A percentile compares a stretch with the other conserved stretches of the same genome.
phyloP scores from a whole-genome alignment of 2,329 filamentous ascomycete species.

The Calonectria crousiana region DNA sequence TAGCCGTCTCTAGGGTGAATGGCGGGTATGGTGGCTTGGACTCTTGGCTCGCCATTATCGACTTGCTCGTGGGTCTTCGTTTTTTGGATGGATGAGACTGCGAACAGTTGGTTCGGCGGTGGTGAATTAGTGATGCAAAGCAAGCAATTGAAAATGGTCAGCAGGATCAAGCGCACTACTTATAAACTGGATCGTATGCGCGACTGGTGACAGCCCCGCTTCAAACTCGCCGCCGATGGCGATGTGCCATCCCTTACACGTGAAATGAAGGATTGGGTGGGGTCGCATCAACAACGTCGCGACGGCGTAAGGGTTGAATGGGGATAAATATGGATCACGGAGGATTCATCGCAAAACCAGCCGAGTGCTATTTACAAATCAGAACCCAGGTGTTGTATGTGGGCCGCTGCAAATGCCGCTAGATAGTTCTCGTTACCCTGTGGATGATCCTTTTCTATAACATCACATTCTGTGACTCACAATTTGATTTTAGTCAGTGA shows the following conservation, averaged over 20 bases:
- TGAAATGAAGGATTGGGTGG: not conserved
- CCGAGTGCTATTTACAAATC: not conserved
- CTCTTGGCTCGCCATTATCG: not conserved
- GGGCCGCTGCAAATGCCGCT: not conserved
- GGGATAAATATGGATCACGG: not conserved
- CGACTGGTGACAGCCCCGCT: not conserved
- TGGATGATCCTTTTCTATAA: not conserved
- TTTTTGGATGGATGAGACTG: not conserved
- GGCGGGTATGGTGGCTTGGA: constrained; percentile 69
- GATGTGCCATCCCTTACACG: not conserved
- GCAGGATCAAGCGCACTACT: not conserved
- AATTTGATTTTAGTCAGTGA: not conserved
- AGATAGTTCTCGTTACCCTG: not conserved
- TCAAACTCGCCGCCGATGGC: not conserved
- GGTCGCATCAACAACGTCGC: not conserved
- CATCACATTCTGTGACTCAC: not conserved
- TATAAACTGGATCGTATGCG: not conserved
- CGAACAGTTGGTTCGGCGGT: not conserved
- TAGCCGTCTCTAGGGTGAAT: constrained; percentile 79
- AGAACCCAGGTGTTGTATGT: not conserved
- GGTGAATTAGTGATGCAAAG: not conserved
- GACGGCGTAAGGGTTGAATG: not conserved
- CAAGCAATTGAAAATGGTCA: too few species aligned
- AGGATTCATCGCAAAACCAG: not conserved
- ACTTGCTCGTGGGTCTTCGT: too few species aligned